Base-by-base conservation (phyloP, 2,329 filamentous ascomycete species). In the Aspergillus sp. region DNA sequence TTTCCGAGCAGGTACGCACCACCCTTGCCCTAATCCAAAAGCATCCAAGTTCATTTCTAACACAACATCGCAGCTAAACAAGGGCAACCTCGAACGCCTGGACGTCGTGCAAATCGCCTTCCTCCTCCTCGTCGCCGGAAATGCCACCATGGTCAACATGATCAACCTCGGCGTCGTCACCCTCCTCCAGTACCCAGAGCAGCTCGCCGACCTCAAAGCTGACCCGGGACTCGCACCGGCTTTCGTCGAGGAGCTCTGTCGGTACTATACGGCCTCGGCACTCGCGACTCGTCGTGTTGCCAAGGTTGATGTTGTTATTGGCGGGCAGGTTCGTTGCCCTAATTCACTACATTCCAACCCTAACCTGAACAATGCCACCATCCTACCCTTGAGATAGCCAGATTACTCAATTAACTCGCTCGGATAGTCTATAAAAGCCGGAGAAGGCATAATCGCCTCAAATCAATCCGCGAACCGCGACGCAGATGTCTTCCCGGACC, bases 381-480 rank as follows among this genome's bases (percentile, higher is more conserved):
- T 19, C 19, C 19, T 2, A 19, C 19, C 19, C 19, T 19, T 19
- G 19, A 19, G 19, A 19, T 19, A 19, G 19, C 19, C 19, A 19
- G 19, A 19, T 19, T 19, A 19, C 19, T 19, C 19, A 19, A 19
- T 19, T 19, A 19, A 19, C 19, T 19, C 1, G 19, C 19, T 19
- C 19, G 19, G 2, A 19, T 15, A 58, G 56, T 23, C 28, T 15
- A 58, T 58, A 6, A 52, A 52, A 52, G 47, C 56, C 5, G 48
- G 48, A 22, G 22, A 34, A 15, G 53, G 59, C 9, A 56, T 61
- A 7, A 61, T 61, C n/a, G 59, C 43, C 48, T 61, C 53, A 2
- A 49, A 45, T 7, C 59, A 49, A 17, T 50, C 59, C 17, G 59
- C 53, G 1, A 61, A 61, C 47, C 59, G 59, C n/a, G 59, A 61